Evolutionary conservation across 495 filamentous ascomycete genomes (phyloP).

Genomic region (Parachaetomium inaequale): DNA sequence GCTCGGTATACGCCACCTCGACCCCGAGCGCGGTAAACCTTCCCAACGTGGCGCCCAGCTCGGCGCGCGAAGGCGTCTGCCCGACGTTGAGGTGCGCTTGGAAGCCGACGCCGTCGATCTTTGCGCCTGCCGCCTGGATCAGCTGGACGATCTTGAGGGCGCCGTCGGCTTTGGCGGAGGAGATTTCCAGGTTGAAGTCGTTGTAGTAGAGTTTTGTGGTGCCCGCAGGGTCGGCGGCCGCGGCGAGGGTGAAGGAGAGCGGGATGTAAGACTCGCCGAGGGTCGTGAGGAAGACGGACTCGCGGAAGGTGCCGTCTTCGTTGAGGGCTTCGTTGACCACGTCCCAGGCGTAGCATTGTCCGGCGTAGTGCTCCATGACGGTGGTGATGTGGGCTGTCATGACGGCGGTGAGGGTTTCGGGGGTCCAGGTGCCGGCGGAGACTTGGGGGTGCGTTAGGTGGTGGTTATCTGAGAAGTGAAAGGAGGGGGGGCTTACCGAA

Average conservation of each 20-base stretch:
- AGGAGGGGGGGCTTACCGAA: slow-evolving; percentile 38
- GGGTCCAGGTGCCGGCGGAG: slow-evolving; percentile 54
- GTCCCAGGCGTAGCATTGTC: slow-evolving; percentile 46
- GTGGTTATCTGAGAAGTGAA: not conserved
- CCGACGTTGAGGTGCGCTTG: slow-evolving; percentile 56
- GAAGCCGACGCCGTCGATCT: slow-evolving; percentile 57
- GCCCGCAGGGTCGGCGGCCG: slow-evolving; percentile 21
- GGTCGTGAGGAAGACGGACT: slow-evolving; percentile 35
- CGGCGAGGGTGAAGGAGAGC: slow-evolving; percentile 46
- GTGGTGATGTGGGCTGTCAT: slow-evolving; percentile 45
- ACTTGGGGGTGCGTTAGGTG: slow-evolving; percentile 26
- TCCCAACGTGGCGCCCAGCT: slow-evolving; percentile 35
- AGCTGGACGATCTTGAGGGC: slow-evolving; percentile 45
- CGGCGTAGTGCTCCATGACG: slow-evolving; percentile 48
- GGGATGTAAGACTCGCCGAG: slow-evolving; percentile 45
- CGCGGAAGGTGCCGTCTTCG: slow-evolving; percentile 41
- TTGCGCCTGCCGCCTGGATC: slow-evolving; percentile 40
- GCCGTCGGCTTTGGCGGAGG: slow-evolving; percentile 44
- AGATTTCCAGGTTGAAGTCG: slow-evolving; percentile 59
- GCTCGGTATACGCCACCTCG: slow-evolving; percentile 56
- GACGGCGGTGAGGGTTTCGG: slow-evolving; percentile 46
- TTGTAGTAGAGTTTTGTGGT: slow-evolving; percentile 55
- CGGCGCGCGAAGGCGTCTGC: slow-evolving; percentile 35
- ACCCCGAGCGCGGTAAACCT: slow-evolving; percentile 43
- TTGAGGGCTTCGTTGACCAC: slow-evolving; percentile 54